A percentile compares a stretch with the other conserved stretches of the same genome.
Evolutionary conservation across 139 green algal species (phyloP).

Genomic region (Haematococcus sp.): DNA sequence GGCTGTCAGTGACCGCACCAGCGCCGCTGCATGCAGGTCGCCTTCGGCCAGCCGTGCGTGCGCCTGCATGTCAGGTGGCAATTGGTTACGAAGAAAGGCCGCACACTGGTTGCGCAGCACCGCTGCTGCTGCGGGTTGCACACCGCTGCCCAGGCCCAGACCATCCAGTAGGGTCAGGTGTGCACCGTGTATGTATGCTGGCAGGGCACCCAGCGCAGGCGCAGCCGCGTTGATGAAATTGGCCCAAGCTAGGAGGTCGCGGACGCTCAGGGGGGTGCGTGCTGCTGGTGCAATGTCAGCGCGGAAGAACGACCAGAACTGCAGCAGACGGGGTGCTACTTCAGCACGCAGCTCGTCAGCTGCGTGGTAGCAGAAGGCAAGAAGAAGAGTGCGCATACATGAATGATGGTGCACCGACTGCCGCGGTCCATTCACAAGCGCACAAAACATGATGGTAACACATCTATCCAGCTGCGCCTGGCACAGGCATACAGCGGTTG

Average conservation of each 20-base stretch:
- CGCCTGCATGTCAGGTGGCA: conserved; percentile 35
- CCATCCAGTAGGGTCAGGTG: conserved; percentile 93
- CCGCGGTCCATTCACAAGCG: too few species aligned
- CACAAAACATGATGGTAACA: too few species aligned
- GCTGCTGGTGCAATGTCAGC: conserved; percentile 36
- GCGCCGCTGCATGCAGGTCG: conserved; percentile 6
- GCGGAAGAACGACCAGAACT: conserved; percentile 82
- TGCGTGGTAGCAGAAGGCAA: conserved; percentile 9
- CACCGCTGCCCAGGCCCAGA: conserved; percentile 78
- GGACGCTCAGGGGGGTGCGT: conserved; percentile 67
- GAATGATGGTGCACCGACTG: conserved; percentile 1
- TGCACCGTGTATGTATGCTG: conserved; percentile 85
- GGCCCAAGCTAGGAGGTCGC: conserved; percentile 92
- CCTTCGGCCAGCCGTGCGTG: conserved; percentile 34
- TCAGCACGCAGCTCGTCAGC: conserved; percentile 11
- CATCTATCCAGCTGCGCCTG: background rate
- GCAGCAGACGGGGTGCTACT: conserved; percentile 56
- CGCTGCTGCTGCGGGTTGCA: conserved; percentile 39
- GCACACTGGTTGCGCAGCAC: conserved; percentile 51
- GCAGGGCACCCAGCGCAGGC: conserved; percentile 45
- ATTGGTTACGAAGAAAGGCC: conserved; percentile 53
- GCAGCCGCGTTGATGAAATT: conserved; percentile 76
- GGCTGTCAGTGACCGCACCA: background rate
- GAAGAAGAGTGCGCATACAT: background rate
- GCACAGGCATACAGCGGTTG: conserved; percentile 14